Percentiles rank a stretch among this genome's conserved stretches.
Evolutionary conservation across 371 early-diverging fungal genomes (phyloP).

Genomic region (Mortierella sp.): DNA sequence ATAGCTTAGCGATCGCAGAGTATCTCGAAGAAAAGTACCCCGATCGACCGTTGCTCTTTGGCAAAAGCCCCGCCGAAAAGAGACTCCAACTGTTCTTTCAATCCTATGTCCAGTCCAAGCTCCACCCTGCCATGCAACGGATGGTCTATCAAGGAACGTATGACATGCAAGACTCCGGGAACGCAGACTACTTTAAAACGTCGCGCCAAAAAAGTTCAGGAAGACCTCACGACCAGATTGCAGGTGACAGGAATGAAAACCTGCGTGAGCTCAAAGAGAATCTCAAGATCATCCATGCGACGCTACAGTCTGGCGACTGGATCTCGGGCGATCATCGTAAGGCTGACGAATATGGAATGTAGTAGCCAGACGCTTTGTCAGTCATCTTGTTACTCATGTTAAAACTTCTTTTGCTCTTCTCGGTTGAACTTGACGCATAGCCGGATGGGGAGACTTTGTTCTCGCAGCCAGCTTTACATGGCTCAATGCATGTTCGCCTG

Average conservation of each 20-base stretch:
- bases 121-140: slow-evolving; percentile 43
- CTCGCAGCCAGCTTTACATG: slow-evolving; percentile 38
- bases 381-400: neutral
- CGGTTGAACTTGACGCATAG: slow-evolving; percentile 8
- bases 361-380: too few species aligned
- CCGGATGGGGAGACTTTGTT: slow-evolving; percentile 49
- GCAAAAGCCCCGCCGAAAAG: slow-evolving; percentile 33
- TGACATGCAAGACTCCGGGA: slow-evolving; percentile 40
- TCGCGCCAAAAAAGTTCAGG: slow-evolving; percentile 46
- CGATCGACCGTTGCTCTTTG: slow-evolving; percentile 48
- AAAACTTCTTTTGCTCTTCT: neutral
- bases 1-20: slow-evolving; percentile 46
- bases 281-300: slow-evolving; percentile 27
- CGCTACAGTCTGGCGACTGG: slow-evolving; percentile 28
- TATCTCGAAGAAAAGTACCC: slow-evolving; percentile 51
- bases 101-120: slow-evolving; percentile 41
- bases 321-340: slow-evolving; percentile 41
- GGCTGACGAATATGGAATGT: neutral
- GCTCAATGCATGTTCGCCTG: slow-evolving; percentile 46
- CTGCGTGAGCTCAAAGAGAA: slow-evolving; percentile 32
- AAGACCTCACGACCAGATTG: slow-evolving; percentile 24
- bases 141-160: slow-evolving; percentile 42
- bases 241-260: slow-evolving; percentile 26
- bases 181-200: slow-evolving; percentile 41
- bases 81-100: slow-evolving; percentile 47